phyloP scores from a whole-genome alignment of 176 grass and related monocot species.

The Carex scoparia region DNA sequence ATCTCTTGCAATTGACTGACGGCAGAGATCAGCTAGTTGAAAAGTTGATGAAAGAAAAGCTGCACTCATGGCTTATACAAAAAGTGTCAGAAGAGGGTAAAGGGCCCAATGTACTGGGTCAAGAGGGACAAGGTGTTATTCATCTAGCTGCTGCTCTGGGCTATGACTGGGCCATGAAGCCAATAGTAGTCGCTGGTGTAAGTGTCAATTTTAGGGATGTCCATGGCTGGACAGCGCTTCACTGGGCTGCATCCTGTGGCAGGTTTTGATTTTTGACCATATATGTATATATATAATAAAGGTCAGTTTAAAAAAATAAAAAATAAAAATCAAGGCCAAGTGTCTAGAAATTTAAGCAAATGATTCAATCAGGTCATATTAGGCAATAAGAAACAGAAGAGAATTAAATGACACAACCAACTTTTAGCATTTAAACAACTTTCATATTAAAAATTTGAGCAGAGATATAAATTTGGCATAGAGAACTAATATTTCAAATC shows the following conservation, averaged over 20 bases:
- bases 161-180: constrained; percentile 94
- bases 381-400: not conserved
- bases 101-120: constrained; percentile 82
- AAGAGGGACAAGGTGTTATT: constrained; percentile 89
- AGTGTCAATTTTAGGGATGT: constrained; percentile 94
- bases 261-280: constrained; percentile 34
- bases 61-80: constrained; percentile 76
- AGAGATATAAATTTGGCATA: not conserved
- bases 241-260: constrained; percentile 92
- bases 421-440: not conserved
- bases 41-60: constrained; percentile 74
- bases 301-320: not conserved
- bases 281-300: not conserved
- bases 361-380: not conserved
- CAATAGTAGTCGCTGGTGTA: constrained; percentile 76
- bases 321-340: not conserved
- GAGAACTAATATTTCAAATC: not conserved
- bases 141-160: constrained; percentile 93
- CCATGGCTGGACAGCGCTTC: constrained; percentile 96
- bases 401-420: not conserved
- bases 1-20: constrained; percentile 20
- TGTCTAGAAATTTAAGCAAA: not conserved
- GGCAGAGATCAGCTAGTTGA: constrained; percentile 53
- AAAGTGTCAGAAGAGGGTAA: constrained; percentile 81
- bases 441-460: not conserved